Evolutionary conservation across 129 eudicot genomes (phyloP).

Genomic region (Artemisia annua): DNA sequence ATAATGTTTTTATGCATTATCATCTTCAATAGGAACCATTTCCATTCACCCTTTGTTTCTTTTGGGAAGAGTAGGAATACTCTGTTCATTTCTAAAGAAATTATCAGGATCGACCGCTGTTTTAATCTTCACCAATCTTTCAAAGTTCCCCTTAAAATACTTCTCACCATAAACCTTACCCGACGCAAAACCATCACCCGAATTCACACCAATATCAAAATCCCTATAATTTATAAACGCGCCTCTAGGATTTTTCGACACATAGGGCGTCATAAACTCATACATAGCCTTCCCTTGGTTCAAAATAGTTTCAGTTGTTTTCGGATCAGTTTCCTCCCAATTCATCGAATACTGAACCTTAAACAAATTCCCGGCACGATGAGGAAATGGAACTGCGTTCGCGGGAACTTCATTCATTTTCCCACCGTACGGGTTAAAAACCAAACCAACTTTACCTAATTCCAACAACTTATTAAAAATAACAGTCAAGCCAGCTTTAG

Average conservation of each 20-base stretch:
- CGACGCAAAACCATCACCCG: conserved; percentile 8
- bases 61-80: conserved; percentile 28
- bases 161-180: conserved; percentile 39
- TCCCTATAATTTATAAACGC: conserved; percentile 45
- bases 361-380: conserved; percentile 42
- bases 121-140: conserved; percentile 40
- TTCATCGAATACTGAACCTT: conserved; percentile 47
- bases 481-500: conserved; percentile 19
- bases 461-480: conserved; percentile 32
- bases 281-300: conserved; percentile 32
- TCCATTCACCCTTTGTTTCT: neutral
- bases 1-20: too few relatives aligned
- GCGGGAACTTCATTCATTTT: conserved; percentile 42
- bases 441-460: conserved; percentile 36
- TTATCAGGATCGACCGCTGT: conserved; percentile 36
- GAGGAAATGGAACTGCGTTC: conserved; percentile 38
- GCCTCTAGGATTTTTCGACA: conserved; percentile 48
- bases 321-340: conserved; percentile 32
- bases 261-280: conserved; percentile 36
- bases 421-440: conserved; percentile 47
- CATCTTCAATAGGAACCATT: too few relatives aligned
- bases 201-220: conserved; percentile 37
- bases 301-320: conserved; percentile 20
- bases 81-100: conserved; percentile 48
- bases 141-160: conserved; percentile 44